Percentiles rank a stretch among this genome's conserved stretches.
These are phyloP conservation scores for Yamadazyma phyllophila DNA, from an alignment of 805 yeast genomes.

Conservation along the genomic window DNA sequence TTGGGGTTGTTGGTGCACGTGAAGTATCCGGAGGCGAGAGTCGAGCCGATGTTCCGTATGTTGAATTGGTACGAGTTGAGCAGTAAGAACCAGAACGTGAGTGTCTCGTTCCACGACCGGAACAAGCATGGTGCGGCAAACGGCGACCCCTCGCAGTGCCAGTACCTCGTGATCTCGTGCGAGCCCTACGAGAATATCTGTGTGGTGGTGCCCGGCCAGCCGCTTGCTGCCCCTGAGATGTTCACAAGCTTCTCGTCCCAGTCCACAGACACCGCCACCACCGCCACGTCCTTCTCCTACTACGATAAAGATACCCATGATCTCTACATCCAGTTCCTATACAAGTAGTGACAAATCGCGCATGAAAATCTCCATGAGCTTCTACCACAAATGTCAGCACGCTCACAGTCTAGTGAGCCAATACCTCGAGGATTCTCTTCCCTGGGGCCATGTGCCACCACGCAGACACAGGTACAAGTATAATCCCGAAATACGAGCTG, in stretches of 20 bases:
- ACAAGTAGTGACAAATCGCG: slow-evolving; percentile 20
- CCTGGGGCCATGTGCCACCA: slow-evolving; percentile 9
- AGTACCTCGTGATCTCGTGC: slow-evolving; percentile 76
- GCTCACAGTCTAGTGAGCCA: slow-evolving; percentile 31
- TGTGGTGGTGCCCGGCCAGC: slow-evolving; percentile 66
- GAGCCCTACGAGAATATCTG: slow-evolving; percentile 88
- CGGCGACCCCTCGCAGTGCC: slow-evolving; percentile 41
- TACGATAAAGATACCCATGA: slow-evolving; percentile 72
- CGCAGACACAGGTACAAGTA: not conserved
- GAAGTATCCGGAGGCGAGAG: slow-evolving; percentile 49
- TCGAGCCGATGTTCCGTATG: slow-evolving; percentile 65
- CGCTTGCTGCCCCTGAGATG: not conserved
- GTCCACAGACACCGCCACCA: not conserved
- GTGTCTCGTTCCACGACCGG: slow-evolving; percentile 23
- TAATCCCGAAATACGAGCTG: slow-evolving; percentile 4
- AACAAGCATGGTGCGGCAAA: slow-evolving; percentile 1
- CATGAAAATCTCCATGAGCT: not conserved
- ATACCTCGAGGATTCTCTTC: slow-evolving; percentile 28
- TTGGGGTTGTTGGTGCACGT: slow-evolving; percentile 67
- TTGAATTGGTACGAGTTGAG: slow-evolving; percentile 73
- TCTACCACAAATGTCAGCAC: slow-evolving; percentile 24
- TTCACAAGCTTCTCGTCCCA: not conserved
- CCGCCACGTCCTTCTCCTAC: slow-evolving; percentile 48
- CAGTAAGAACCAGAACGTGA: slow-evolving; percentile 37
- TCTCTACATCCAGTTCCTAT: slow-evolving; percentile 71